phyloP scores from a whole-genome alignment of 2,329 filamentous ascomycete species.

The Fusarium sp. region DNA sequence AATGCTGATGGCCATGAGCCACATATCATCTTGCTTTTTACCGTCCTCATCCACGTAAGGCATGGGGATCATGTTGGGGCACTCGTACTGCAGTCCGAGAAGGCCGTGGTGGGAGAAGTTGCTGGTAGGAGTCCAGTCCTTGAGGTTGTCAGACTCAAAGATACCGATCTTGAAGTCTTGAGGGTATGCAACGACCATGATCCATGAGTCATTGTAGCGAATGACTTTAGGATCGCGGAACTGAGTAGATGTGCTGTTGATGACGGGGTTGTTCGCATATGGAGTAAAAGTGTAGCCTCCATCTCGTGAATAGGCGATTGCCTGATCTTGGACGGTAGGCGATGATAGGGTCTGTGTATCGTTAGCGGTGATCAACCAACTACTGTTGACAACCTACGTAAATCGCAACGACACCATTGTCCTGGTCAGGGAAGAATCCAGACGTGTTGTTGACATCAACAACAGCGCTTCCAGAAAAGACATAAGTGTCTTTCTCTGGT shows the following conservation, averaged over 20 bases:
- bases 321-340: slow-evolving; percentile 58
- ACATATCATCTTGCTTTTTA: slow-evolving; percentile 42
- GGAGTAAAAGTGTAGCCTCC: slow-evolving; percentile 70
- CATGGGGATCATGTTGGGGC: slow-evolving; percentile 69
- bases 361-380: background rate
- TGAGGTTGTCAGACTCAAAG: slow-evolving; percentile 68
- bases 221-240: slow-evolving; percentile 75
- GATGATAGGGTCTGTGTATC: slow-evolving; percentile 34
- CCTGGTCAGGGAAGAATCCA: slow-evolving; percentile 69
- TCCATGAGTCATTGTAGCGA: slow-evolving; percentile 66
- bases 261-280: slow-evolving; percentile 69
- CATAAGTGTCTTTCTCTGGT: slow-evolving; percentile 53
- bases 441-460: slow-evolving; percentile 72
- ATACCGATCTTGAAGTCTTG: slow-evolving; percentile 67
- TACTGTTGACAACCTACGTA: slow-evolving; percentile 39
- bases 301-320: slow-evolving; percentile 70
- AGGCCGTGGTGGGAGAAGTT: slow-evolving; percentile 66
- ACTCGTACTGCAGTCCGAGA: slow-evolving; percentile 68
- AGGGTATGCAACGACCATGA: slow-evolving; percentile 64
- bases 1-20: slow-evolving; percentile 61
- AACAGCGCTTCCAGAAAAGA: slow-evolving; percentile 66
- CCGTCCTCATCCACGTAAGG: slow-evolving; percentile 54
- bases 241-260: slow-evolving; percentile 61
- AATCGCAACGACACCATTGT: slow-evolving; percentile 68
- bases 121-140: slow-evolving; percentile 60